These are phyloP conservation scores for Venturia pyrina DNA, from an alignment of 2,329 filamentous ascomycete species.

Conservation along the genomic window DNA sequence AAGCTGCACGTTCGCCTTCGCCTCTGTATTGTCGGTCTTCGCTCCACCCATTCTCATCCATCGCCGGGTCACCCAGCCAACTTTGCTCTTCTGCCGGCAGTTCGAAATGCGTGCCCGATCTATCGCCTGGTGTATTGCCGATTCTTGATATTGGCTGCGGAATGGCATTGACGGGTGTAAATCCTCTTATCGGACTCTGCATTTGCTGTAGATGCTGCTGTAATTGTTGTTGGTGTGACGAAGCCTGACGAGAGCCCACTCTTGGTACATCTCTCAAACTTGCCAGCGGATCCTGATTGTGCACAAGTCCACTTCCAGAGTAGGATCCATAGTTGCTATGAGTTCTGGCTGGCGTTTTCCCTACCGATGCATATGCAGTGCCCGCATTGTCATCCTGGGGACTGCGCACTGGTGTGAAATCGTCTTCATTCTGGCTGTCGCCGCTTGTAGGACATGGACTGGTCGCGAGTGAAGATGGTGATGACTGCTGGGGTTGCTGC, in stretches of 20 bases:
- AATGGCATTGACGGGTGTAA: neutral
- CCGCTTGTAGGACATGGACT: conserved; percentile 7
- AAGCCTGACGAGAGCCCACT: neutral
- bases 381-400: neutral
- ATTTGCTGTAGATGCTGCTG: neutral
- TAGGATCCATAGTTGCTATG: neutral
- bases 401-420: neutral
- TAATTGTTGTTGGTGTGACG: conserved; percentile 4
- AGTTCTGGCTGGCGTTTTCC: neutral
- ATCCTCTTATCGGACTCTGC: neutral
- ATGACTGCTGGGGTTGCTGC: conserved; percentile 3
- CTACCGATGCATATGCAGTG: neutral
- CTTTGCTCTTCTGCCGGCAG: conserved; percentile 3
- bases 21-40: neutral
- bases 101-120: neutral
- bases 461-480: neutral
- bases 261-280: conserved; percentile 3
- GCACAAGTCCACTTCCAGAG: neutral
- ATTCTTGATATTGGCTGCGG: neutral
- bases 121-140: neutral
- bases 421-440: conserved; percentile 6
- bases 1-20: neutral
- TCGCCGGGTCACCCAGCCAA: conserved; percentile 1
- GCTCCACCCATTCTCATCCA: neutral
- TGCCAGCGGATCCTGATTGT: neutral